These are phyloP conservation scores for Fomitopsis serialis DNA, from an alignment of 768 basidiomycete species.

Conservation along the genomic window DNA sequence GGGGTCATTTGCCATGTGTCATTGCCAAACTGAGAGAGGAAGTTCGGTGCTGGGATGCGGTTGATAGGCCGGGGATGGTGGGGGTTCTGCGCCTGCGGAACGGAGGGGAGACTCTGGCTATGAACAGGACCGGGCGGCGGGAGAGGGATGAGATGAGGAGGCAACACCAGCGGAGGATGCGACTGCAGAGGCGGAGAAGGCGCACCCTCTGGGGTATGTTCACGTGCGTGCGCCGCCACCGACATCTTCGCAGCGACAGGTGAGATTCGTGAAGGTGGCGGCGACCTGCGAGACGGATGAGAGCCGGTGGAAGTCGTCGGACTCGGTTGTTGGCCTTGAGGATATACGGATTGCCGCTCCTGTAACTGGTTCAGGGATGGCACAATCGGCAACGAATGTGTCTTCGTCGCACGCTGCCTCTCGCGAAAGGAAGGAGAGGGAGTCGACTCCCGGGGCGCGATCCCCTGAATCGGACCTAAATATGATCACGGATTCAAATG, in stretches of 20 bases:
- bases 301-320: slow-evolving; percentile 28
- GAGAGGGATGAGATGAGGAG: slow-evolving; percentile 19
- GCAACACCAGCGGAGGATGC: slow-evolving; percentile 11
- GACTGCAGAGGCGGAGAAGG: slow-evolving; percentile 38
- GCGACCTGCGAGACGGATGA: slow-evolving; percentile 30
- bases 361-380: slow-evolving; percentile 52
- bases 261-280: slow-evolving; percentile 25
- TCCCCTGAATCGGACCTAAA: slow-evolving; percentile 26
- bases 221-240: slow-evolving; percentile 15
- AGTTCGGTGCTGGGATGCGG: slow-evolving; percentile 48
- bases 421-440: slow-evolving; percentile 37
- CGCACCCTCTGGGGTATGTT: slow-evolving; percentile 33
- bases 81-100: slow-evolving; percentile 27
- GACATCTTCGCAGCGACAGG: slow-evolving; percentile 28
- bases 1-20: slow-evolving; percentile 65
- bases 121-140: slow-evolving; percentile 31
- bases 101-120: slow-evolving; percentile 24
- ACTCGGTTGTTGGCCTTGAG: slow-evolving; percentile 31
- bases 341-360: slow-evolving; percentile 30
- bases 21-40: slow-evolving; percentile 52
- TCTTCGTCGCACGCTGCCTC: slow-evolving; percentile 49
- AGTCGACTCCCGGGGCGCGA: slow-evolving; percentile 36
- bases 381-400: slow-evolving; percentile 59
- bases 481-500: slow-evolving; percentile 11
- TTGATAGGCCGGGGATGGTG: slow-evolving; percentile 64